Evolutionary conservation across 2,329 filamentous ascomycete genomes (phyloP).

Genomic region (Elsinoe batatas): DNA sequence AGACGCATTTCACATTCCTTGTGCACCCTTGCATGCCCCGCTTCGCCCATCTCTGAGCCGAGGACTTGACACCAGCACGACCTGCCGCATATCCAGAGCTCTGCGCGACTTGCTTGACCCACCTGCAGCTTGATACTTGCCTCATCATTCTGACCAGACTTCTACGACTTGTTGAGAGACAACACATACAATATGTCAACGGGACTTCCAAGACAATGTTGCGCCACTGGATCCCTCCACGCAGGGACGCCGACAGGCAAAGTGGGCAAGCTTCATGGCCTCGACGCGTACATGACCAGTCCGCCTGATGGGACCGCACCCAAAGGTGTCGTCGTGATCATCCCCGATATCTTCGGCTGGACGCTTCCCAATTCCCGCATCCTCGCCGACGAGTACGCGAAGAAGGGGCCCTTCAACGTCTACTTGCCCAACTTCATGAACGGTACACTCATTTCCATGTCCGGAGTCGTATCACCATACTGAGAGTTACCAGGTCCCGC

Average conservation of each 20-base stretch:
- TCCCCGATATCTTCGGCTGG: conserved; percentile 32
- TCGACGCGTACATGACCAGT: conserved; percentile 30
- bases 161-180: no score
- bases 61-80: neutral
- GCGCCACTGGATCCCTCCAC: conserved; percentile 29
- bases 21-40: neutral
- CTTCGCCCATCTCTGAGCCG: neutral
- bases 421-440: conserved; percentile 31
- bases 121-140: neutral
- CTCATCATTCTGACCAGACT: no score
- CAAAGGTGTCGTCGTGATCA: conserved; percentile 30
- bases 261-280: conserved; percentile 27
- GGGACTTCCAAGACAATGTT: conserved; percentile 23
- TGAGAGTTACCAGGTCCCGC: conserved; percentile 18
- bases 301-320: conserved; percentile 22
- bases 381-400: conserved; percentile 29
- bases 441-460: conserved; percentile 17
- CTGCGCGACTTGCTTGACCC: neutral
- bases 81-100: neutral
- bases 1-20: neutral
- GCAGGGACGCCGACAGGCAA: conserved; percentile 28
- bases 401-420: conserved; percentile 23
- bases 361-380: conserved; percentile 29
- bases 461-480: neutral
- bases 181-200: neutral